These are phyloP conservation scores for Alternaria longipes DNA, from an alignment of 2,329 filamentous ascomycete species.

Conservation along the genomic window DNA sequence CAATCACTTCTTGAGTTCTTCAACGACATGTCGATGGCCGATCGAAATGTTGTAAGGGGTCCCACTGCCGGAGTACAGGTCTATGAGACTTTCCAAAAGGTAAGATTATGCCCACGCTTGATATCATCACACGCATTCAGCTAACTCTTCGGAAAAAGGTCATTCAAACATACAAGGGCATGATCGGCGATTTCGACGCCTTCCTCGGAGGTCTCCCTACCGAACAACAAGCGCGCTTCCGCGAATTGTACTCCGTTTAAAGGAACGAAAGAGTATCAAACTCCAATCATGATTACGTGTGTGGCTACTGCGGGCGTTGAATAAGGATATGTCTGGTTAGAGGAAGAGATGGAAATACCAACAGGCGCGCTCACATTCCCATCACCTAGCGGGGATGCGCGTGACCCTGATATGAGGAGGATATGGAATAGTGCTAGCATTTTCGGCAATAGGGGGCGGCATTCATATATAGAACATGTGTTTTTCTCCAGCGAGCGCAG, in stretches of 20 bases:
- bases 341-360: constrained; percentile 40
- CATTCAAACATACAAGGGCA: constrained; percentile 62
- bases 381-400: not conserved
- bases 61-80: constrained; percentile 70
- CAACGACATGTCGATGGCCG: constrained; percentile 78
- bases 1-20: constrained; percentile 84
- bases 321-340: constrained; percentile 25
- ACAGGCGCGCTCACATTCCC: constrained; percentile 6
- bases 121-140: not conserved
- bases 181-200: constrained; percentile 63
- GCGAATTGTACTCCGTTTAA: constrained; percentile 53
- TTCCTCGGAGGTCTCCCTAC: constrained; percentile 60
- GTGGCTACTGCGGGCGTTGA: constrained; percentile 38
- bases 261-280: not conserved
- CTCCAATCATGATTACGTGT: constrained; percentile 24
- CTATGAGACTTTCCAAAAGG: constrained; percentile 69
- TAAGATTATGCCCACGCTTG: constrained; percentile 54
- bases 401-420: not conserved
- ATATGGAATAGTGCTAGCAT: not conserved
- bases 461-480: constrained; percentile 5
- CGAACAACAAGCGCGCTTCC: constrained; percentile 55
- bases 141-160: constrained; percentile 49
- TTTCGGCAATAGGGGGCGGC: not conserved
- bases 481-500: not conserved
- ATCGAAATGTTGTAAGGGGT: constrained; percentile 63